phyloP scores from a whole-genome alignment of 108 stramenopile species.

The Nannochloropsis granulata region DNA sequence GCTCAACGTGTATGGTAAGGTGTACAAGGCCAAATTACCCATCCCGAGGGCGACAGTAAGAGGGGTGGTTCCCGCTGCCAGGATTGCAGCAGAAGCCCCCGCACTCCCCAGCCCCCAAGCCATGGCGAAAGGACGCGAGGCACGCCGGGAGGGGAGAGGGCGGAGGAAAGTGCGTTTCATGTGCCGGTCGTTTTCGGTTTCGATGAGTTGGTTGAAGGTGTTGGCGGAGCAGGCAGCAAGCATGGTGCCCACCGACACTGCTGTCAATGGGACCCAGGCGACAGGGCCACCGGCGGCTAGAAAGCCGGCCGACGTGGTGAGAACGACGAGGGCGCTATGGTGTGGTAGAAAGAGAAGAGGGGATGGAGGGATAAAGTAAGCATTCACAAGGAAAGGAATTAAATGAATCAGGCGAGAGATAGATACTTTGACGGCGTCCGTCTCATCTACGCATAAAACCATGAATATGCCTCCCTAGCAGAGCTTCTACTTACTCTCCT shows the following conservation, averaged over 20 bases:
- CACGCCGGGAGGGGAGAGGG: constrained; percentile 62
- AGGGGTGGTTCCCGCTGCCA: constrained; percentile 72
- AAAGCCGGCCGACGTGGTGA: constrained; percentile 78
- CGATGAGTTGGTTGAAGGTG: constrained; percentile 78
- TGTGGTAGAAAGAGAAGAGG: constrained; percentile 57
- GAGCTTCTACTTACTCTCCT: no score
- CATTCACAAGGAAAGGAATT: neutral
- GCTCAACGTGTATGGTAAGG: constrained; percentile 86
- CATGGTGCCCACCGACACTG: constrained; percentile 69
- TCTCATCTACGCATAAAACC: no score
- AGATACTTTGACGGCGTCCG: no score
- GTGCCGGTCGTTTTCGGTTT: constrained; percentile 50
- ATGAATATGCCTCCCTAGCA: no score
- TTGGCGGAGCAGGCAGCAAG: constrained; percentile 75
- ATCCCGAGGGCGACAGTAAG: constrained; percentile 68
- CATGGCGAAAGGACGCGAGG: constrained; percentile 46
- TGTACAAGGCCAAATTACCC: constrained; percentile 80
- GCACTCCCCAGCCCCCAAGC: constrained; percentile 56
- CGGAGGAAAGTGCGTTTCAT: constrained; percentile 86
- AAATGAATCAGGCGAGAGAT: no score
- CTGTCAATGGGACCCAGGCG: constrained; percentile 36
- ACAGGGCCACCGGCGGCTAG: constrained; percentile 72
- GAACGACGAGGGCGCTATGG: constrained; percentile 68
- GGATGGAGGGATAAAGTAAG: constrained; percentile 51
- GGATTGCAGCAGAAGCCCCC: constrained; percentile 49